Evolutionary conservation across 495 filamentous ascomycete species (phyloP), one percentile per base, ranked within the genome.

Genomic region (Letharia lupina): DNA sequence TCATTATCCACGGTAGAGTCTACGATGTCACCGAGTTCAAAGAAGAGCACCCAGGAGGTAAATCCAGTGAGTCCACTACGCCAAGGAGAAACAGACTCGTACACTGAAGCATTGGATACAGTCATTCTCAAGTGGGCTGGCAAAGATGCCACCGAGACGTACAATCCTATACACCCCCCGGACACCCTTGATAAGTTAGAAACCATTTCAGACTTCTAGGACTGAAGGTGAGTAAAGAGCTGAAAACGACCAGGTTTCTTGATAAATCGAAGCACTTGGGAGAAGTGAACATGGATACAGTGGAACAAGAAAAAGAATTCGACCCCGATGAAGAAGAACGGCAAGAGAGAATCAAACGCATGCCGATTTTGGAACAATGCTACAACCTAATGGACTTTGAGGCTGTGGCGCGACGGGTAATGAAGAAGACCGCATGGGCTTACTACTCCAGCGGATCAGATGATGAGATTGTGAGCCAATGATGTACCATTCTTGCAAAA

Each of bases 331-430:
- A 98, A 74, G 77, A 77, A 11, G 91, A 82, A 60, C 84, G 93
- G 60, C 84, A 86, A 76, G 82, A 89, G 73, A 84, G 91, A 50
- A 87, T 96, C 62, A 77, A 81, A 68, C 76, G 81, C 37, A 96
- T 91, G 89, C 93, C 93, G 3, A 78, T 85, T 60, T 80, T 98
- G 65, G 87, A 89, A 66, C 89, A 95, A 73, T 96, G 93, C 81
- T 97, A 92, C 77, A 98, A 98, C 70, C 77, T 98, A 68, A 83
- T 93, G 80, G 93, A 98, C 76, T 97, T 98, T 73, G 93, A 98
- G 80, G 84, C 89, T 7, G 92, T 97, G 31, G 93, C 93, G 3
- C 84, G 86, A 69, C 78, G 82, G 23, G 86, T 93, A 44, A 96
- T 96, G 93, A 96, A 95, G 82, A 93, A 89, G 76, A 89, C 87